phyloP scores from a whole-genome alignment of 345 rosid genomes.

The Ailanthus altissimus region DNA sequence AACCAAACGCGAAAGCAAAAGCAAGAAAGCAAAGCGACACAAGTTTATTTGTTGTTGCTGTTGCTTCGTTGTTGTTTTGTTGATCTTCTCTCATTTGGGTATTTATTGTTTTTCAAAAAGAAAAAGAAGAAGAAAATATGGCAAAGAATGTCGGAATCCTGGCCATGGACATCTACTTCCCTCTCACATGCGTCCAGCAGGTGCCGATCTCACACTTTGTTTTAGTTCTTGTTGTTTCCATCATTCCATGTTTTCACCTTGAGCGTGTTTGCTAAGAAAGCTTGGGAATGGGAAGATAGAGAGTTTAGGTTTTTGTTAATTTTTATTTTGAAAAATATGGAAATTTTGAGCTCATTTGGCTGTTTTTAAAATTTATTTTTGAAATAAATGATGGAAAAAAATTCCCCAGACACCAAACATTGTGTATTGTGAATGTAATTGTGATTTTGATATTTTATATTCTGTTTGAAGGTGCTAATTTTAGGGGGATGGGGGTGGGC shows the following conservation, averaged over 20 bases:
- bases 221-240: conserved; percentile 7
- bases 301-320: not conserved
- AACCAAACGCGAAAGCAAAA: not conserved
- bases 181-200: conserved; percentile 95
- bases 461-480: conserved; percentile 1
- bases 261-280: not conserved
- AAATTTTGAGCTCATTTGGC: not conserved
- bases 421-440: not conserved
- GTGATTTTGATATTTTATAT: not conserved
- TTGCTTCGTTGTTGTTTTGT: not conserved
- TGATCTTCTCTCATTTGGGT: not conserved
- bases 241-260: not conserved
- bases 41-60: not conserved
- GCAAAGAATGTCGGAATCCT: conserved; percentile 96
- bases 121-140: conserved; percentile 39
- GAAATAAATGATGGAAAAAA: not conserved
- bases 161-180: conserved; percentile 96
- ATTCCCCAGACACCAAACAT: not conserved
- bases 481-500: too few species aligned
- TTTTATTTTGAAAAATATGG: not conserved
- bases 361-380: not conserved
- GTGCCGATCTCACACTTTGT: conserved; percentile 34
- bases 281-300: not conserved
- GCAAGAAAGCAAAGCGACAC: not conserved
- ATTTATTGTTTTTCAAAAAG: not conserved